phyloP scores from a whole-genome alignment of 1,139 yeast species.

The Meyerozyma smithsonii region DNA sequence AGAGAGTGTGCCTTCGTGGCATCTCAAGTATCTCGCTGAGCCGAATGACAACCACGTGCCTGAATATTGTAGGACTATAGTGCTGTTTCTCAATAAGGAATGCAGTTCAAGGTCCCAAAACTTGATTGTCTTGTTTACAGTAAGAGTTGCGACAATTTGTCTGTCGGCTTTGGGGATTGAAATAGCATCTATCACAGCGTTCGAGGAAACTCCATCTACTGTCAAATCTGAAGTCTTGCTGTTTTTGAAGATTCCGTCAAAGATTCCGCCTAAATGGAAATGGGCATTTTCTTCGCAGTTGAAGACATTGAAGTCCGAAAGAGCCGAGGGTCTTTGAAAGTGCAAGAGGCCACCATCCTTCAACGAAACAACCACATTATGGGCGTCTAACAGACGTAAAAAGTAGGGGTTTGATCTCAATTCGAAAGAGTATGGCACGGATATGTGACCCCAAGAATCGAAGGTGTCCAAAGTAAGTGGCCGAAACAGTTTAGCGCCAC shows the following conservation, averaged over 20 bases:
- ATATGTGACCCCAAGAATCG: constrained; percentile 55
- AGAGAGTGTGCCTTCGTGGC: constrained; percentile 6
- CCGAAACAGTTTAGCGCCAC: constrained; percentile 8
- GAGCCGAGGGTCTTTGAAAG: constrained; percentile 32
- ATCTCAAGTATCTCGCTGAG: constrained; percentile 29
- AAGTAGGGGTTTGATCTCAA: constrained; percentile 54
- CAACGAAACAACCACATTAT: constrained; percentile 49
- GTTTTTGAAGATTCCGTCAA: constrained; percentile 8
- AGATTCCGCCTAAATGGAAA: constrained; percentile 7
- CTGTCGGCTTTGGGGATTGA: constrained; percentile 5
- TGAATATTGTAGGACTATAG: constrained; percentile 11
- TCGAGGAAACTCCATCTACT: constrained; percentile 27
- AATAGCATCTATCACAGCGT: constrained; percentile 29
- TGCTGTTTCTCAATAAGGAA: neutral
- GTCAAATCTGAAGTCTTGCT: constrained; percentile 11
- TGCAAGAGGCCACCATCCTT: constrained; percentile 70
- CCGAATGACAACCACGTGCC: constrained; percentile 27
- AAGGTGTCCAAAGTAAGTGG: constrained; percentile 25
- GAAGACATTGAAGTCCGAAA: constrained; percentile 43
- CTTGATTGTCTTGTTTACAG: constrained; percentile 9
- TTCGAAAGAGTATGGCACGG: constrained; percentile 74
- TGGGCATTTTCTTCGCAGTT: constrained; percentile 43
- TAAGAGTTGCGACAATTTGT: constrained; percentile 8
- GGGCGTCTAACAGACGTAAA: constrained; percentile 42
- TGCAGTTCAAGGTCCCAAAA: constrained; percentile 10